These are phyloP conservation scores for Fomitopsis pinicola DNA, from an alignment of 1,284 basidiomycete species.

Conservation along the genomic window DNA sequence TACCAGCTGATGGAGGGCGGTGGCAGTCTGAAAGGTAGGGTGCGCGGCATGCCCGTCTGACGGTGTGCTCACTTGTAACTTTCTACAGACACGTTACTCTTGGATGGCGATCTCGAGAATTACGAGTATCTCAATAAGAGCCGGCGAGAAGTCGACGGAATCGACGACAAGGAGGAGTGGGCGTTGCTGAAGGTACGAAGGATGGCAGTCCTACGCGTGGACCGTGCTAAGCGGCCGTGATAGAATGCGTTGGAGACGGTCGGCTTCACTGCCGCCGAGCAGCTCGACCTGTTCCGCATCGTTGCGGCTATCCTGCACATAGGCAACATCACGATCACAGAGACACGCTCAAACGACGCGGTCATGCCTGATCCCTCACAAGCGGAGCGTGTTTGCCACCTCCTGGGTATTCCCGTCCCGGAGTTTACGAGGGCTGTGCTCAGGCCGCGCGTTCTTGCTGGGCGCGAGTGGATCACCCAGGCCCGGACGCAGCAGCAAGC, in stretches of 20 bases:
- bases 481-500: constrained; percentile 91
- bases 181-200: constrained; percentile 59
- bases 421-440: constrained; percentile 90
- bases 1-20: constrained; percentile 84
- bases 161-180: constrained; percentile 94
- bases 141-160: constrained; percentile 88
- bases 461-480: constrained; percentile 96
- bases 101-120: constrained; percentile 75
- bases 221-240: not conserved
- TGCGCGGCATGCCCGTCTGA: not conserved
- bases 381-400: constrained; percentile 89
- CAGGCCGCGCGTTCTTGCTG: constrained; percentile 88
- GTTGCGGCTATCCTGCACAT: constrained; percentile 94
- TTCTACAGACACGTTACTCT: constrained; percentile 65
- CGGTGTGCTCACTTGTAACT: not conserved
- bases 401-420: constrained; percentile 86
- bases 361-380: constrained; percentile 78
- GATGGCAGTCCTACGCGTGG: not conserved
- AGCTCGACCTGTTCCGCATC: constrained; percentile 92
- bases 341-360: constrained; percentile 86
- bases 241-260: constrained; percentile 82
- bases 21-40: constrained; percentile 59
- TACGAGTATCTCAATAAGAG: constrained; percentile 94
- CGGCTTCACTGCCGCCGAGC: constrained; percentile 83
- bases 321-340: constrained; percentile 86